These are phyloP conservation scores for Fusarium siculi DNA, from an alignment of 2,329 filamentous ascomycete genomes.

Conservation along the genomic window DNA sequence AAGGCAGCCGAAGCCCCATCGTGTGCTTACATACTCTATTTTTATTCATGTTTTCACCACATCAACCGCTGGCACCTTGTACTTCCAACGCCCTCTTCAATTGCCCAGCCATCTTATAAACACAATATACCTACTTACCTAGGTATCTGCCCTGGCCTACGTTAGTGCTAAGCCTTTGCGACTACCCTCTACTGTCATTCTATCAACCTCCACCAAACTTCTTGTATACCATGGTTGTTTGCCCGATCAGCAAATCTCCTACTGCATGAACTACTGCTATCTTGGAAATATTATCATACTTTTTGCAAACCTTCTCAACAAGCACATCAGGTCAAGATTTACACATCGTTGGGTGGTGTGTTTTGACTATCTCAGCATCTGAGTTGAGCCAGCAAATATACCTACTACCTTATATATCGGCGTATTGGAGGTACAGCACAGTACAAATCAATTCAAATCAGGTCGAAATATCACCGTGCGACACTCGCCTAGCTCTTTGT, in stretches of 20 bases:
- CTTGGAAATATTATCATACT: not conserved
- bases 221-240: not conserved
- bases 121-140: not conserved
- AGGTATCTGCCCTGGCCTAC: not conserved
- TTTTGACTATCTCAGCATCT: not conserved
- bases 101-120: not conserved
- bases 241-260: not conserved
- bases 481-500: not conserved
- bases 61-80: not conserved
- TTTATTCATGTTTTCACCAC: not conserved
- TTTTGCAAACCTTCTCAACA: not conserved
- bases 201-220: not conserved
- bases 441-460: not conserved
- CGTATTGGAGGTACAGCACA: conserved; percentile 2
- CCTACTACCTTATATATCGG: not conserved
- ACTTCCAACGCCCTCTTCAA: not conserved
- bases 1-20: not conserved
- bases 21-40: not conserved
- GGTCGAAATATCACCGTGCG: not conserved
- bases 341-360: conserved; percentile 2
- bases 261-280: not conserved
- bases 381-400: not conserved
- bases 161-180: not conserved
- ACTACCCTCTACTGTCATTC: not conserved
- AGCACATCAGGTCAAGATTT: not conserved